phyloP scores from a whole-genome alignment of 805 yeast species.

The Kodamaea kakaduensis region DNA sequence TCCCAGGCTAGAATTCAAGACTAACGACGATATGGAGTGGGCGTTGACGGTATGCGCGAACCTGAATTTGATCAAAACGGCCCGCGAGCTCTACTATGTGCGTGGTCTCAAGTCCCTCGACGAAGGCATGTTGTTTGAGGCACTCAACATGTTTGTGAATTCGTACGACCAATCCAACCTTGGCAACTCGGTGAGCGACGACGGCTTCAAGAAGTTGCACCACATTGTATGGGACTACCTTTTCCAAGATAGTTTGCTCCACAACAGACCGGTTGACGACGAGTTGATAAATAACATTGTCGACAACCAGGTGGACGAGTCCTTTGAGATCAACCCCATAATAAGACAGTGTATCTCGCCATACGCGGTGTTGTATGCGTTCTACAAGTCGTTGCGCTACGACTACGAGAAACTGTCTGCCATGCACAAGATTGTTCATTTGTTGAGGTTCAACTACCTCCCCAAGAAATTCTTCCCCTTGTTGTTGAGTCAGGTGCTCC shows the following conservation, averaged over 20 bases:
- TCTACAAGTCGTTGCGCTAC: slow-evolving; percentile 31
- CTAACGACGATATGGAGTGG: slow-evolving; percentile 80
- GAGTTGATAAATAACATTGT: slow-evolving; percentile 50
- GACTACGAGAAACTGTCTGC: slow-evolving; percentile 24
- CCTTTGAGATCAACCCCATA: slow-evolving; percentile 45
- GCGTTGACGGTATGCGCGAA: slow-evolving; percentile 68
- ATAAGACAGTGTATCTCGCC: slow-evolving; percentile 70
- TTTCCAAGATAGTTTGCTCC: slow-evolving; percentile 55
- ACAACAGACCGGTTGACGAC: slow-evolving; percentile 54
- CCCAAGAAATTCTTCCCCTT: slow-evolving; percentile 50
- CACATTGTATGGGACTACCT: slow-evolving; percentile 54
- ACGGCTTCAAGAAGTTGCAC: slow-evolving; percentile 44
- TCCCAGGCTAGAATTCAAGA: slow-evolving; percentile 56
- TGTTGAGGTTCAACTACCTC: slow-evolving; percentile 38
- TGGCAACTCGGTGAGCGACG: slow-evolving; percentile 14
- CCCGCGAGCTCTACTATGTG: slow-evolving; percentile 49
- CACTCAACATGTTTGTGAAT: slow-evolving; percentile 59
- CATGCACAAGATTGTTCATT: slow-evolving; percentile 39
- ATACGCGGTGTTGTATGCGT: slow-evolving; percentile 57
- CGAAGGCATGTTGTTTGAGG: slow-evolving; percentile 58
- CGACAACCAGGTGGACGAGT: slow-evolving; percentile 28
- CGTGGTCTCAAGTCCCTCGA: slow-evolving; percentile 47
- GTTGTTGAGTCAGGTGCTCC: slow-evolving; percentile 45
- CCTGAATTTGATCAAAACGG: slow-evolving; percentile 55
- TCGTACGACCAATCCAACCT: slow-evolving; percentile 46